Evolutionary conservation across 192 early-diverging fungal species (phyloP), one percentile per base, ranked within the genome.

Genomic region (Gigaspora rosea): DNA sequence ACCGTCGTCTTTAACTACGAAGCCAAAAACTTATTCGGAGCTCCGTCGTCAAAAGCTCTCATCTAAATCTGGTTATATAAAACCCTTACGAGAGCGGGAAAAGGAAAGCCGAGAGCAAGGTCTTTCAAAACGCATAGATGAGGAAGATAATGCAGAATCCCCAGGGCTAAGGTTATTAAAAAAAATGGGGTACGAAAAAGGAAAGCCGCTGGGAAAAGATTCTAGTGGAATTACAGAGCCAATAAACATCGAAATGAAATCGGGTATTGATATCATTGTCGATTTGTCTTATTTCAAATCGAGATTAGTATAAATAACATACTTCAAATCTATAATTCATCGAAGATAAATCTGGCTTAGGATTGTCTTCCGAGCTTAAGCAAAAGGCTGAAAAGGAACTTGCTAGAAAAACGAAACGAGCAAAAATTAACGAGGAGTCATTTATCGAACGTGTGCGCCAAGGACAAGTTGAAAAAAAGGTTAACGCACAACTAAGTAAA

Each of bases 151-250:
- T 62, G 41, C 41, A 41, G 57, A 49, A 32, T 76, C 75, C 1
- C 81, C 81, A 35, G 86, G 86, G 9, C 80, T 84, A 78, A 81
- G 79, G 54, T 72, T 87, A 67, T 13, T 87, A 16, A 84, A 77
- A 80, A 85, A 83, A 27, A 84, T 85, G 86, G 86, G 86, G 1
- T 70, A 78, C 15, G 80, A 79, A 64, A 46, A 80, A 62, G 85
- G 85, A 22, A 79, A 74, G 62, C 59, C 69, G 18, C 73, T 86
- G 1, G 85, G 85, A 47, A 64, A 65, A 51, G 33, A 32, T 64
- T 18, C 12, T 56, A 10, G 9, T 33, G 75, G 59, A 52, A 54
- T 22, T 4, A 76, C 35, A 11, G 75, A 76, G 36, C 75, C 75
- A 18, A 15, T 76, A n/a, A 35, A n/a, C 2, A 13, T 76, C 13